Evolutionary conservation across 2,329 filamentous ascomycete species (phyloP).

Genomic region (Sphaerostilbella broomeana): DNA sequence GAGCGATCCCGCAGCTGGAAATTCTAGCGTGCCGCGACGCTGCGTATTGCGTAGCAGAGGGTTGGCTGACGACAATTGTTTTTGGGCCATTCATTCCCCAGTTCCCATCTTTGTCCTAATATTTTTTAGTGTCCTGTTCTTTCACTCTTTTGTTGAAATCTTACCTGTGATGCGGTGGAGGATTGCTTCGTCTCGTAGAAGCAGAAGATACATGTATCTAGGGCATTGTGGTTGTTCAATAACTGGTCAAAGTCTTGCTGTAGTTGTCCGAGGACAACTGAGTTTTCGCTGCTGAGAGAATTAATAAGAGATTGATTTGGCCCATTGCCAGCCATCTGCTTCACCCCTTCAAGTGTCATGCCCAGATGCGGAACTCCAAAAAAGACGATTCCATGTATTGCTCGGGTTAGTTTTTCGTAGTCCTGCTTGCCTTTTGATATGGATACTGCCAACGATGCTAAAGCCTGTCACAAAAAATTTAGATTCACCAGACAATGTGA

Average conservation of each 20-base stretch:
- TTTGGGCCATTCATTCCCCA: constrained; percentile 16
- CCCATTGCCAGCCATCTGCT: constrained; percentile 9
- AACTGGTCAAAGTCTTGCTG: constrained; percentile 5
- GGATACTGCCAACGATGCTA: too few relatives aligned
- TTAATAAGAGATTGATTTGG: constrained; percentile 15
- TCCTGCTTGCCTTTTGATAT: background rate
- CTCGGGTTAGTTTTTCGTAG: background rate
- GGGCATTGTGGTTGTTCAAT: background rate
- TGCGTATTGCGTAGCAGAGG: constrained; percentile 20
- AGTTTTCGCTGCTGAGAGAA: constrained; percentile 15
- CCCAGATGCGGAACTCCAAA: constrained; percentile 14
- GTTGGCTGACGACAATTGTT: constrained; percentile 17
- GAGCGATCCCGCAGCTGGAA: constrained; percentile 17
- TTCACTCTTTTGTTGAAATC: background rate
- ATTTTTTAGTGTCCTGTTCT: background rate
- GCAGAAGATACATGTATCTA: constrained; percentile 6
- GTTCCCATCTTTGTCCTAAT: background rate
- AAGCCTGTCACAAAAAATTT: too few relatives aligned
- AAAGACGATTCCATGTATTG: constrained; percentile 11
- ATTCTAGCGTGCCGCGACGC: constrained; percentile 17
- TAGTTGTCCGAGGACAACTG: constrained; percentile 11
- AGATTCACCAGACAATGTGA: too few relatives aligned
- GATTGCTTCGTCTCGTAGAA: constrained; percentile 15
- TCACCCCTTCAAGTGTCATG: constrained; percentile 8
- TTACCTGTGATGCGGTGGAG: constrained; percentile 9